Evolutionary conservation across 441 rosid species (phyloP), one percentile per base, ranked within the genome.

Genomic region (Erysimum cheiri): DNA sequence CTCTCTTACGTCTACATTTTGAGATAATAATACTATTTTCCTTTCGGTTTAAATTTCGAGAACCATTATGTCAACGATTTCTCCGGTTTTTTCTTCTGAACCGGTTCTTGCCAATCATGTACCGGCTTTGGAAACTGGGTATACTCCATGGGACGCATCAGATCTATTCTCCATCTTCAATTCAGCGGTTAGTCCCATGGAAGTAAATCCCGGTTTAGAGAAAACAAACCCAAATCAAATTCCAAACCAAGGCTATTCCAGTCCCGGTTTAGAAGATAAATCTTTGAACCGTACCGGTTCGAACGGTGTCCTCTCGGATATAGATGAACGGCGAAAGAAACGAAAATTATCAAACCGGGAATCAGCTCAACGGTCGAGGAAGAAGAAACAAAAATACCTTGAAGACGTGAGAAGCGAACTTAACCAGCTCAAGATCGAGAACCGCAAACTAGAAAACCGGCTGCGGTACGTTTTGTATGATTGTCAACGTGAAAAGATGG

Each of bases 301-400:
- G 9, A 26, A 15, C 2, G 47, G 2, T 35, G 32, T 3, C 8
- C 5, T 33, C 4, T 64, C 79, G 39, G 55, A 77, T 24, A 49
- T 19, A 54, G 79, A 52, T 31, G 88, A 85, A 31, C 78, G 84
- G 8, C 82, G 71, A 79, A 70, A 66, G 66, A 82, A 80, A 69
- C 85, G 93, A 12, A 88, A 82, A 84, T 12, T 81, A 60, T 85
- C 93, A 62, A 88, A 88, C 80, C 86, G 93, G 64, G 87, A 85
- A 52, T 88, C 93, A 3, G 93, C 93, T 11, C 76, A 88, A 70
- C 77, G 93, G 66, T 88, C 93, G n/a, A 85, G 93, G 67, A 74
- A 74, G 83, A 85, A 86, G 59, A 85, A 84, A 73, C 88, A 84
- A 74, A 85, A 76, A 82, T 84, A 88, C 69, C 22, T 84, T 37